Conservation (phyloP, 2,329 filamentous ascomycete genomes). For the Emergomyces orientalis region DNA sequence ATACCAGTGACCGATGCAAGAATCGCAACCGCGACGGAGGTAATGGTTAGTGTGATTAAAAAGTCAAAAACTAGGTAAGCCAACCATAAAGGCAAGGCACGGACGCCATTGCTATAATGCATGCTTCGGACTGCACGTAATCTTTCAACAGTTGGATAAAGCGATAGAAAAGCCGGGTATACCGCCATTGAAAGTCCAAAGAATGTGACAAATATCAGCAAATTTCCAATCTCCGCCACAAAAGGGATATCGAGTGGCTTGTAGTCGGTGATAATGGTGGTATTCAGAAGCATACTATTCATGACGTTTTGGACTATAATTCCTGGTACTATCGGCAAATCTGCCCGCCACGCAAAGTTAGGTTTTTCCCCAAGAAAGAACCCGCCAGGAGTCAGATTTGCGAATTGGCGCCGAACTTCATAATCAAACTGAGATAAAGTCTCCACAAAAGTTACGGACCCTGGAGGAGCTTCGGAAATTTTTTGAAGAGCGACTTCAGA, state of each 20-base stretch:
- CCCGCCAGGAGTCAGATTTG: conserved; percentile 62
- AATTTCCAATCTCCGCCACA: conserved; percentile 57
- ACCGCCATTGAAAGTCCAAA: conserved; percentile 67
- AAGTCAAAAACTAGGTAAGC: conserved; percentile 79
- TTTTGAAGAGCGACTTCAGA: background rate
- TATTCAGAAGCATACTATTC: conserved; percentile 55
- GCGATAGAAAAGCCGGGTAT: conserved; percentile 78
- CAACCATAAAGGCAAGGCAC: conserved; percentile 70
- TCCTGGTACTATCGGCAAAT: conserved; percentile 45
- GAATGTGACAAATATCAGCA: conserved; percentile 71
- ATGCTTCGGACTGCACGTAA: conserved; percentile 68
- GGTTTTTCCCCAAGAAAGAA: conserved; percentile 61
- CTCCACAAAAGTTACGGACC: conserved; percentile 41
- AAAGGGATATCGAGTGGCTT: conserved; percentile 67
- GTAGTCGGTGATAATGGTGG: conserved; percentile 61
- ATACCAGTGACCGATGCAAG: conserved; percentile 53
- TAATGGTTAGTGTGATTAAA: conserved; percentile 56
- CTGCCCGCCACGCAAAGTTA: conserved; percentile 59
- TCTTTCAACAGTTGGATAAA: conserved; percentile 82
- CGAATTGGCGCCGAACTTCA: conserved; percentile 53
- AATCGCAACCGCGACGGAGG: conserved; percentile 57
- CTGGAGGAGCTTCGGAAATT: background rate
- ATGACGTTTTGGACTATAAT: conserved; percentile 52
- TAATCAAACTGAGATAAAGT: conserved; percentile 58
- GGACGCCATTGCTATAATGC: conserved; percentile 85